Conservation (phyloP, 768 basidiomycete species). For the Phylloporus scabripes region DNA sequence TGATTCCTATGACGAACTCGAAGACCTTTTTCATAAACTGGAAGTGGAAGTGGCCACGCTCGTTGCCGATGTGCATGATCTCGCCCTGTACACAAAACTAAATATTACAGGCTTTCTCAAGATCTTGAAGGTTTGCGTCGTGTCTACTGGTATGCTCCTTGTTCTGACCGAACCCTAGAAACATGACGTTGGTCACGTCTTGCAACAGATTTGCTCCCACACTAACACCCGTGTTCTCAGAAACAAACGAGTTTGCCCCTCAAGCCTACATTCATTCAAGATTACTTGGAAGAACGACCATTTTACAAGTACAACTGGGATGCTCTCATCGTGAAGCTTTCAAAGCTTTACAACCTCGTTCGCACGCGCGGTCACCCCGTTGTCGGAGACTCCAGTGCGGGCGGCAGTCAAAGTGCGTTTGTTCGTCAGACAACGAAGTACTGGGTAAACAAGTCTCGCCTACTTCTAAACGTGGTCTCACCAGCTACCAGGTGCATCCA, state of each 20-base stretch:
- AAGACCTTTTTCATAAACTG: slow-evolving; percentile 78
- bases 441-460: slow-evolving; percentile 59
- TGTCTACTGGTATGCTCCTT: not conserved
- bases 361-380: slow-evolving; percentile 93
- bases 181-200: slow-evolving; percentile 66
- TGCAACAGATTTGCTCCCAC: slow-evolving; percentile 1
- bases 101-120: slow-evolving; percentile 99
- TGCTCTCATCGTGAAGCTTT: slow-evolving; percentile 91
- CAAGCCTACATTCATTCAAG: slow-evolving; percentile 83
- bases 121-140: slow-evolving; percentile 72
- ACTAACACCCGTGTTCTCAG: slow-evolving; percentile 40
- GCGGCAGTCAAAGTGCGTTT: slow-evolving; percentile 94
- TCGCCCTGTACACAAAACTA: slow-evolving; percentile 91
- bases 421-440: slow-evolving; percentile 99
- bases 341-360: slow-evolving; percentile 91
- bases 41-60: slow-evolving; percentile 94
- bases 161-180: slow-evolving; percentile 47
- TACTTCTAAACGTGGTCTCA: slow-evolving; percentile 3
- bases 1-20: slow-evolving; percentile 67
- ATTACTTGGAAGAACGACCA: slow-evolving; percentile 89
- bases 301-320: slow-evolving; percentile 99
- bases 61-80: slow-evolving; percentile 88
- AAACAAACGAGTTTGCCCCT: slow-evolving; percentile 87
- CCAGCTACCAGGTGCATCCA: slow-evolving; percentile 57
- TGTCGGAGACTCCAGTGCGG: slow-evolving; percentile 89